phyloP scores from a whole-genome alignment of 805 yeast genomes.

The Starmera caribaea region DNA sequence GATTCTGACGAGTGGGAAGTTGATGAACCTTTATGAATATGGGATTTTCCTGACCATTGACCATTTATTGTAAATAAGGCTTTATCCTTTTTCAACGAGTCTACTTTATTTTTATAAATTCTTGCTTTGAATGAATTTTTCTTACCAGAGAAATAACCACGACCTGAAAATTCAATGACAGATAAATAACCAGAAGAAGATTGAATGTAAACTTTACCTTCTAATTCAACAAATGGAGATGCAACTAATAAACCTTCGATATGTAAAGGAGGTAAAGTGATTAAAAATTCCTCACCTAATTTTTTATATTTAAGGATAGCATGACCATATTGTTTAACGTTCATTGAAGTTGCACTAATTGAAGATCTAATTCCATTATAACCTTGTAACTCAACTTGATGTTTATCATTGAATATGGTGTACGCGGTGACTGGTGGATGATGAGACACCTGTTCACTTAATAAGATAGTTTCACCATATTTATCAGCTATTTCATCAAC shows the following conservation, averaged over 20 bases:
- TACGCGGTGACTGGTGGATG: slow-evolving; percentile 98
- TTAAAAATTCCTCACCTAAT: slow-evolving; percentile 56
- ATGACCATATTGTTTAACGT: slow-evolving; percentile 89
- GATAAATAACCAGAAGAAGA: slow-evolving; percentile 70
- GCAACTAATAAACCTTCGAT: slow-evolving; percentile 89
- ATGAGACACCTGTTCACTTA: slow-evolving; percentile 92
- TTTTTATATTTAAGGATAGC: slow-evolving; percentile 61
- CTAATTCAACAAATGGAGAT: slow-evolving; percentile 90
- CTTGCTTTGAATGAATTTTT: slow-evolving; percentile 88
- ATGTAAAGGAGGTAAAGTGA: slow-evolving; percentile 91
- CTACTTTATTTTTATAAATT: slow-evolving; percentile 43
- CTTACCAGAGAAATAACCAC: slow-evolving; percentile 94
- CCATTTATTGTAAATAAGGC: slow-evolving; percentile 78
- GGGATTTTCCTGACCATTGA: slow-evolving; percentile 83
- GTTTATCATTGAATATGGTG: slow-evolving; percentile 63
- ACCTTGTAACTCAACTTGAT: slow-evolving; percentile 69
- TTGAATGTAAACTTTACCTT: slow-evolving; percentile 79
- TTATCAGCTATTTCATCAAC: slow-evolving; percentile 35
- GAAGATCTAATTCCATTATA: slow-evolving; percentile 84
- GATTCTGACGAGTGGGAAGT: slow-evolving; percentile 32
- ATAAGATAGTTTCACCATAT: slow-evolving; percentile 67
- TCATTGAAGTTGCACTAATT: slow-evolving; percentile 67
- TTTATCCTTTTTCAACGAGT: slow-evolving; percentile 44
- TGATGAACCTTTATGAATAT: slow-evolving; percentile 46
- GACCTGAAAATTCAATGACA: slow-evolving; percentile 73